Conservation (phyloP, 805 yeast genomes). For the Ogataea philodendri region DNA sequence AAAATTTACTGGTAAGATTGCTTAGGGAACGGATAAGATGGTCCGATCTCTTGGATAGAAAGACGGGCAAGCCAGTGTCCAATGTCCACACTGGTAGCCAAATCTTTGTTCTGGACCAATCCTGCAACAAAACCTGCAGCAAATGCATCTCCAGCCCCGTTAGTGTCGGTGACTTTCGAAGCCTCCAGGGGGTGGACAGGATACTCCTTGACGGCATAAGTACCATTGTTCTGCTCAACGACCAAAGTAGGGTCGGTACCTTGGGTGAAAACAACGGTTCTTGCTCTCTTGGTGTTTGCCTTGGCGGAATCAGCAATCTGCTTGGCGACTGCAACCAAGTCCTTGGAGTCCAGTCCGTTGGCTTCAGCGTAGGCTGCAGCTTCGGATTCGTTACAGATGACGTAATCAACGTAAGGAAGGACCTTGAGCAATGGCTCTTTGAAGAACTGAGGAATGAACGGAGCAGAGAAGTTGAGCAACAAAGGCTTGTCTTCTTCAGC, state of each 20-base stretch:
- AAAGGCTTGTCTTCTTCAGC: conserved; percentile 42
- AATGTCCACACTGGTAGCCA: conserved; percentile 62
- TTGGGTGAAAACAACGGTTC: conserved; percentile 93
- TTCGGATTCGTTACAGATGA: conserved; percentile 96
- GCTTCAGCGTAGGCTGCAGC: conserved; percentile 92
- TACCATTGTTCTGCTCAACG: conserved; percentile 54
- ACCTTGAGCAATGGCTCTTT: conserved; percentile 81
- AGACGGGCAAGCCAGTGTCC: conserved; percentile 97
- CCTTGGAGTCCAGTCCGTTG: conserved; percentile 60
- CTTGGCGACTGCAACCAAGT: conserved; percentile 77
- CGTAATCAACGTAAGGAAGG: conserved; percentile 83
- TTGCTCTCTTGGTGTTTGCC: conserved; percentile 61
- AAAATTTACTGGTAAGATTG: too few relatives aligned
- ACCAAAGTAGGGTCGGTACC: conserved; percentile 89
- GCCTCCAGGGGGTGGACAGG: conserved; percentile 71
- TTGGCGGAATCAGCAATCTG: conserved; percentile 76
- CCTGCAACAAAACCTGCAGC: conserved; percentile 96
- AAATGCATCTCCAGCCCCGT: conserved; percentile 99
- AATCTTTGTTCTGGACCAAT: conserved; percentile 66
- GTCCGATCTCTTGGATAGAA: conserved; percentile 91
- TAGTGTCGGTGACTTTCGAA: conserved; percentile 79
- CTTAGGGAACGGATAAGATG: conserved; percentile 85
- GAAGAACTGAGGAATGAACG: conserved; percentile 94
- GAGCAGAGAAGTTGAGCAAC: conserved; percentile 88
- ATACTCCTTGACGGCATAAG: conserved; percentile 48